Base-by-base conservation (phyloP, 371 early-diverging fungal species). In the Saksenaea oblongispora region DNA sequence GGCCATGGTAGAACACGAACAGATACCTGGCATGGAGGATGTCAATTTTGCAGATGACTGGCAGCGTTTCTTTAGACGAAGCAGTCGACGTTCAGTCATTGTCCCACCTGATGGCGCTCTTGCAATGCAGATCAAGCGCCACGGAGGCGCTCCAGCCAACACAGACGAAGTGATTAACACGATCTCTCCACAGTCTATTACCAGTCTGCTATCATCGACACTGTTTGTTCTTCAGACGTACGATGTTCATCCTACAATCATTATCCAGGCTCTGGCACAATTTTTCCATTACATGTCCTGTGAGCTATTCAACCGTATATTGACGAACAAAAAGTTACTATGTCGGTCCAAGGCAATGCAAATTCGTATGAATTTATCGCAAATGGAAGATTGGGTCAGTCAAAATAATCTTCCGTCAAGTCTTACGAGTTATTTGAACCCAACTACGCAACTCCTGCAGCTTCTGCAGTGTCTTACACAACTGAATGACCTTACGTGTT, bases 271-370 rank as follows among this genome's bases (percentile, higher is more conserved):
- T 1, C 54, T 94, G 36, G 75, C 82, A 14, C 95, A 95, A 69
- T 67, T 93, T 35, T 78, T 94, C 62, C 87, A 92, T 70, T 89
- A 79, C 67, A 75, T 94, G 31, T 86, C 89, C 34, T 82, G 88
- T 59, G 91, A 90, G 70, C 62, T 91, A 34, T 95, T 97, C 69
- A 96, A 97, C 72, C 87, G 85, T 28, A 89, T 97, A 63, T 63
- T 95, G 63, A 82, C 88, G 13, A 87, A 83, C 63, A 86, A 89
- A 56, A 88, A 89, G 53, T 82, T 87, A 31, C 83, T 92, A 60
- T 88, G 89, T 59, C 86, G 96, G 8, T 84, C 90, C n/a, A 87
- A 87, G 58, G 96, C 96, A 0, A 80, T 93, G 68, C 93, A 91
- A 69, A 84, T 95, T 15, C 89, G 92, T 42, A 85, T 93, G 81